Conservation (phyloP, 2,329 filamentous ascomycete species). For the Arachnomyces sp. region DNA sequence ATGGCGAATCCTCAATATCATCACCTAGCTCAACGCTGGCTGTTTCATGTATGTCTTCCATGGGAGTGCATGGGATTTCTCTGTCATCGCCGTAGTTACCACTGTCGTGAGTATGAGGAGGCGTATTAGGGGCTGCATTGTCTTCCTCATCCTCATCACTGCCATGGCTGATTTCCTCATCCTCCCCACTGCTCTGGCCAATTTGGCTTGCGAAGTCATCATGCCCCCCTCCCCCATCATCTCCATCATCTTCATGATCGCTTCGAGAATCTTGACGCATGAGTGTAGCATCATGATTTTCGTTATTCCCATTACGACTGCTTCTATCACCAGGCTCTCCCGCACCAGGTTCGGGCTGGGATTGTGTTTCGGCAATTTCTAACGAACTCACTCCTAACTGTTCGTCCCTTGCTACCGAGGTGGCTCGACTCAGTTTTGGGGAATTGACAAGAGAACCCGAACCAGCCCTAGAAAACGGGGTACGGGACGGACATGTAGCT, state of each 20-base stretch:
- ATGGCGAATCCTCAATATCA: slow-evolving; percentile 16
- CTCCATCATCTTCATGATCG: background rate
- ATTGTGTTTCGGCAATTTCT: too few relatives aligned
- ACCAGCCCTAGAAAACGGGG: too few relatives aligned
- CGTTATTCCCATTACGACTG: background rate
- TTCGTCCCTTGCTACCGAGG: background rate
- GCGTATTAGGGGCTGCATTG: slow-evolving; percentile 4
- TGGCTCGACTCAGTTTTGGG: too few relatives aligned
- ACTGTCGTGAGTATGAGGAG: background rate
- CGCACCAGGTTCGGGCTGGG: too few relatives aligned
- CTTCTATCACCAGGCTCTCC: too few relatives aligned
- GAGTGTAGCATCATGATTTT: slow-evolving; percentile 4
- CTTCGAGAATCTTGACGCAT: background rate
- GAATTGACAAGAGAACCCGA: too few relatives aligned
- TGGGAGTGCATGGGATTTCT: background rate
- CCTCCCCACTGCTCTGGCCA: background rate
- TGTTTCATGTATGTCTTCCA: slow-evolving; percentile 22
- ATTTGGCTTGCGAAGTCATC: too few relatives aligned
- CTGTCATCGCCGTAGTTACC: slow-evolving; percentile 6
- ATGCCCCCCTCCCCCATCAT: background rate
- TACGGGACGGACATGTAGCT: background rate
- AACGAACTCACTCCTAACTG: slow-evolving; percentile 2
- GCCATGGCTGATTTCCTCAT: too few relatives aligned
- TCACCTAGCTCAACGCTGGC: slow-evolving; percentile 32
- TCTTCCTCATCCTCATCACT: slow-evolving; percentile 2